Evolutionary conservation across 2,329 filamentous ascomycete genomes (phyloP).

Genomic region (Fusarium veterinarium): DNA sequence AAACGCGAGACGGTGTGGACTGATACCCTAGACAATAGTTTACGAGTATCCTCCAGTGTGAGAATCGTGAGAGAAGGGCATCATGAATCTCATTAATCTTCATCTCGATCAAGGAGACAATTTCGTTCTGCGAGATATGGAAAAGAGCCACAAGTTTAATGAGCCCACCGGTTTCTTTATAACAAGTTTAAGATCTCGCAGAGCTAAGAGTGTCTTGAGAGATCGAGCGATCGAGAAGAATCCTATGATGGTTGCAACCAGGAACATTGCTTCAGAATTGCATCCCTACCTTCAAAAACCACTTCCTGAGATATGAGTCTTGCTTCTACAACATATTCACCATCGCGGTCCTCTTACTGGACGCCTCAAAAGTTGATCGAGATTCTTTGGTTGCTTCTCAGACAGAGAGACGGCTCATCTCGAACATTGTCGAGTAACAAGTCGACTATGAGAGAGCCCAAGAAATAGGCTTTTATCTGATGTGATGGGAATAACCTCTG

Average conservation of each 20-base stretch:
- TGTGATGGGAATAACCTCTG: neutral
- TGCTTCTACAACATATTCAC: neutral
- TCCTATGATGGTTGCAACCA: conserved; percentile 23
- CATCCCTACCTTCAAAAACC: conserved; percentile 9
- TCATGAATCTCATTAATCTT: neutral
- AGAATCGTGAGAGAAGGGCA: neutral
- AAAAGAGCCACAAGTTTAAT: conserved; percentile 20
- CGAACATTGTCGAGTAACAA: neutral
- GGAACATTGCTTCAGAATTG: neutral
- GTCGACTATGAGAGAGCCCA: neutral
- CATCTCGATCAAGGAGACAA: neutral
- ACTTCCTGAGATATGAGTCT: conserved; percentile 1
- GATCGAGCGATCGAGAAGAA: conserved; percentile 19
- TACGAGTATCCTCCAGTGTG: neutral
- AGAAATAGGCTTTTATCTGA: neutral
- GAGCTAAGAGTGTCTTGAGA: conserved; percentile 18
- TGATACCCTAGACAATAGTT: neutral
- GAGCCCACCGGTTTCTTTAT: conserved; percentile 24
- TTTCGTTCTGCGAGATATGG: neutral
- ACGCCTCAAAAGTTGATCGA: conserved; percentile 4
- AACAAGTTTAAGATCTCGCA: neutral
- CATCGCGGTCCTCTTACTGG: neutral
- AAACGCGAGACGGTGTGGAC: neutral
- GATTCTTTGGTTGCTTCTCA: neutral
- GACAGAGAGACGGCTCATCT: neutral